Evolutionary conservation across 116 monocot species (phyloP).

Genomic region (Trichopus zeylanicus): DNA sequence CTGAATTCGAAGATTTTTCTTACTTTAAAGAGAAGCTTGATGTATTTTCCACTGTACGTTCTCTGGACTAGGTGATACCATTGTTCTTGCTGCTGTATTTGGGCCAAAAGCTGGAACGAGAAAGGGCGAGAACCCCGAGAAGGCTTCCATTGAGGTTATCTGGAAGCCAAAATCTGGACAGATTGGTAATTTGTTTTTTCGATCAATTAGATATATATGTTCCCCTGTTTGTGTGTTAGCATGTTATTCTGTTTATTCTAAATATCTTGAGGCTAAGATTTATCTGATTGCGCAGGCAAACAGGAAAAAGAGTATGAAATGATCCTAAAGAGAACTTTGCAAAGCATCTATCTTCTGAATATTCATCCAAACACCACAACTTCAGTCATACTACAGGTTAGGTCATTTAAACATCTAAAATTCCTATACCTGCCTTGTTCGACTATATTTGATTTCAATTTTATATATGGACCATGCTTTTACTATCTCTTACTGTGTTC

Average conservation of each 20-base stretch:
- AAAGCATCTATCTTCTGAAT: constrained; percentile 69
- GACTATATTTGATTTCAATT: neutral
- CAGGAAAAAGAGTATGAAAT: constrained; percentile 86
- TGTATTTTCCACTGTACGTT: neutral
- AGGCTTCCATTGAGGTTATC: constrained; percentile 84
- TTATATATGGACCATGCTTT: neutral
- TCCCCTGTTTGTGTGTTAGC: too few relatives aligned
- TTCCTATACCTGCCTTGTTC: neutral
- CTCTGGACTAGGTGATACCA: constrained; percentile 61
- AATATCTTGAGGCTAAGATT: neutral
- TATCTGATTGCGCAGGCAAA: constrained; percentile 49
- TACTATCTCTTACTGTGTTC: neutral
- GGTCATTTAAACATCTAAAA: neutral
- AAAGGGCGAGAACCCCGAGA: constrained; percentile 96
- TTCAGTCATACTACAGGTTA: constrained; percentile 83
- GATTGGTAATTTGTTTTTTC: constrained; percentile 29
- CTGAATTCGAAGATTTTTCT: too few relatives aligned
- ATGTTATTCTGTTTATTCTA: constrained; percentile 5
- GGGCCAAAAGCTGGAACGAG: constrained; percentile 91
- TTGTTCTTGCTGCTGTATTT: constrained; percentile 85
- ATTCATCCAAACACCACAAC: constrained; percentile 91
- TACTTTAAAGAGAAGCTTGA: neutral
- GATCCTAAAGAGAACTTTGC: constrained; percentile 79
- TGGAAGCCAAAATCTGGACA: constrained; percentile 97
- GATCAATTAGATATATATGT: neutral